Percentiles rank a stretch among this genome's conserved stretches.
These are phyloP conservation scores for Adansonia gregorii DNA, from an alignment of 441 rosid genomes.

Conservation along the genomic window DNA sequence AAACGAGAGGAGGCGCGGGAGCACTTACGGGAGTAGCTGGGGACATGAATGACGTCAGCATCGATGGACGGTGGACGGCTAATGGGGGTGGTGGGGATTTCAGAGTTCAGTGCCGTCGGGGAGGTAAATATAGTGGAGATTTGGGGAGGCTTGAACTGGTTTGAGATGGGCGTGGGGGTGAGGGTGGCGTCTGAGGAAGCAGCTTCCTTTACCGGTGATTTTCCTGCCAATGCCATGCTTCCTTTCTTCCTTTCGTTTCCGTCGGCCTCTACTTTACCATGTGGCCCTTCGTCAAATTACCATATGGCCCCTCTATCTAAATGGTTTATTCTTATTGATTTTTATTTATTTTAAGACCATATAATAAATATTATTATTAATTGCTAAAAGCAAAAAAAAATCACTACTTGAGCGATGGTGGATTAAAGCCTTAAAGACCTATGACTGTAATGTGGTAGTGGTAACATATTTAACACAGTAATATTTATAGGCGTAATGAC, in stretches of 20 bases:
- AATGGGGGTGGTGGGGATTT: slow-evolving; percentile 31
- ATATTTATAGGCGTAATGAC: too few species aligned
- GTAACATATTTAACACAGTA: too few species aligned
- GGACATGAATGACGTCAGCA: slow-evolving; percentile 53
- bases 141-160: slow-evolving; percentile 13
- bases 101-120: not conserved
- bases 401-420: too few species aligned
- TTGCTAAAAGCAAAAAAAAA: too few species aligned
- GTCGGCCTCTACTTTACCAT: not conserved
- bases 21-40: slow-evolving; percentile 85
- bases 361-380: too few species aligned
- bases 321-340: too few species aligned
- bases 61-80: slow-evolving; percentile 39
- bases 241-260: not conserved
- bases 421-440: too few species aligned
- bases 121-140: not conserved
- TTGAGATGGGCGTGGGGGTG: not conserved
- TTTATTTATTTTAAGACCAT: too few species aligned
- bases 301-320: too few species aligned
- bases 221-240: not conserved
- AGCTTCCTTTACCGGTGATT: not conserved
- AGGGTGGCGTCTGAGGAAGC: not conserved
- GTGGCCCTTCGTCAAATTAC: not conserved
- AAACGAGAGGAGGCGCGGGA: not conserved
- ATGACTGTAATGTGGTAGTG: too few species aligned